Base-by-base conservation (phyloP, 345 rosid genomes). In the Pugionium cornutum region DNA sequence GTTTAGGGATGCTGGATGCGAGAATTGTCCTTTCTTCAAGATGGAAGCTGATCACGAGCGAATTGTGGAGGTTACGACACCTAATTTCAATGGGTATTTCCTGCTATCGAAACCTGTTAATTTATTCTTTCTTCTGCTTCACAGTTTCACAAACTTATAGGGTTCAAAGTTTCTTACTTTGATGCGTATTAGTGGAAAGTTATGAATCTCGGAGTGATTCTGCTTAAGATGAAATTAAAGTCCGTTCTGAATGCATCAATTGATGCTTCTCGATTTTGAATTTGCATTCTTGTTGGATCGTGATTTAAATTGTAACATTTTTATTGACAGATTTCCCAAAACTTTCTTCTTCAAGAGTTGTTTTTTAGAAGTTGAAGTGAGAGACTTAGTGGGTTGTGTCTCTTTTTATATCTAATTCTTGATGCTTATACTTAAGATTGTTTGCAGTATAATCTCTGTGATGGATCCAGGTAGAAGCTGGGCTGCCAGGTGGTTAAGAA, bases 401-500 rank as follows among this genome's bases (percentile, higher is more conserved):
- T 18, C 30, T 11, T 46, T 45, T 39, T 37, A 35, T 43, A 31
- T 44, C 2, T 72, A n/a, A 2, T 5, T 32, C 6, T 26, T 7
- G 62, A 57, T 64, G 6, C 32, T 71, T 9, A 64, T 55, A 9
- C 18, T 35, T 11, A 49, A 57, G 69, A 39, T 48, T 53, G 28
- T 18, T 64, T 44, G 72, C 68, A 88, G 97, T 68, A 88, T 90
- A 67, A 90, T 94, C 74, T 85, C 99, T 67, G 92, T 94, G 59
- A 90, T 90, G 96, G 99, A 94, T 71, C 99, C 96, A 9, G 62
- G 66, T 66, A 83, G 97, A 78, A 90, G 96, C 71, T 94, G 96
- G 99, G 96, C 96, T 32, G 99, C 97, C 62, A 88, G 99, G 41
- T 92, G 99, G 99, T 70, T 90, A 71, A 80, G 97, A 71, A 88